Percentiles rank a stretch among this genome's conserved stretches.
phyloP scores from a whole-genome alignment of 2,329 filamentous ascomycete genomes.

The Xylaria digitata region DNA sequence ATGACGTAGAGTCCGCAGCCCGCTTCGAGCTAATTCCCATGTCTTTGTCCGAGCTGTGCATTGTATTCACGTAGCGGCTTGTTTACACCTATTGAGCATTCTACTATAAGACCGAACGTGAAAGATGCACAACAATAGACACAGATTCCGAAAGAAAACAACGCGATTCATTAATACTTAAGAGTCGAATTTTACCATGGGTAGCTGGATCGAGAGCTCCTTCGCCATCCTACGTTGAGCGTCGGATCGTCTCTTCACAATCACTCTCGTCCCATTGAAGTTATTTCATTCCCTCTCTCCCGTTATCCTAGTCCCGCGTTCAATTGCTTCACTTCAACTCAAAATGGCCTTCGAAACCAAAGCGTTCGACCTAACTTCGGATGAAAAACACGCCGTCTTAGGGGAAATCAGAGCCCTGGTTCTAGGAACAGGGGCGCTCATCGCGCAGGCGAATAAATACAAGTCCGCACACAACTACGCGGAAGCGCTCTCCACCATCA shows the following conservation, averaged over 20 bases:
- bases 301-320: neutral
- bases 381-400: conserved; percentile 34
- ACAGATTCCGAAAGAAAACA: neutral
- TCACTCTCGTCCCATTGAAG: neutral
- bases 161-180: conserved; percentile 17
- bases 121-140: conserved; percentile 13
- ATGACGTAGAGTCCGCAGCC: conserved; percentile 22
- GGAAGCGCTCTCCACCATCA: conserved; percentile 28
- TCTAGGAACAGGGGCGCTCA: conserved; percentile 9
- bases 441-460: conserved; percentile 18
- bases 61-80: neutral
- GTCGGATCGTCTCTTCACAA: neutral
- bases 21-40: neutral
- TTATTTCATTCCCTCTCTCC: neutral
- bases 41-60: conserved; percentile 15
- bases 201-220: neutral
- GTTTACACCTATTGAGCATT: neutral
- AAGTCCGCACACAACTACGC: conserved; percentile 16
- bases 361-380: conserved; percentile 38
- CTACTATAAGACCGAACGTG: neutral
- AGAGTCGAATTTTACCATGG: neutral
- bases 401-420: conserved; percentile 34
- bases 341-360: conserved; percentile 30
- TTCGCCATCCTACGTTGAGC: neutral
- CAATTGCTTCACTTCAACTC: no score